Evolutionary conservation across 2,329 filamentous ascomycete species (phyloP).

Genomic region (Ophiostoma fasciatum): DNA sequence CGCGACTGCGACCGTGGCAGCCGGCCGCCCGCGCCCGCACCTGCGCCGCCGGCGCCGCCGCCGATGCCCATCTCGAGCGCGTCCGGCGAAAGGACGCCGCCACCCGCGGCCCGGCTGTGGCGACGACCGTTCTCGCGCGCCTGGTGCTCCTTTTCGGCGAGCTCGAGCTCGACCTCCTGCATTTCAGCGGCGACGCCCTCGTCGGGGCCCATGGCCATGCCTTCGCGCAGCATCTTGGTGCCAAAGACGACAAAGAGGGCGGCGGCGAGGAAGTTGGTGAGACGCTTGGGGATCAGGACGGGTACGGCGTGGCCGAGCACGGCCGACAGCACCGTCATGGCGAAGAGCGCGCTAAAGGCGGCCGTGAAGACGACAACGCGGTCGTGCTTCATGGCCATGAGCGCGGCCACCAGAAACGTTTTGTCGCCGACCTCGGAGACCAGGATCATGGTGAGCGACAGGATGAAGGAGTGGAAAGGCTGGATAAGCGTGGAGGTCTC

Average conservation of each 20-base stretch:
- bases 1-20: slow-evolving; percentile 61
- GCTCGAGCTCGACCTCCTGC: slow-evolving; percentile 87
- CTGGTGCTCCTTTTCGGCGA: slow-evolving; percentile 81
- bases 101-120: slow-evolving; percentile 37
- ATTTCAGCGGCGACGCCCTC: slow-evolving; percentile 94
- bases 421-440: slow-evolving; percentile 97
- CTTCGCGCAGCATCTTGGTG: slow-evolving; percentile 68
- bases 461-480: slow-evolving; percentile 73
- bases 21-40: too few species aligned
- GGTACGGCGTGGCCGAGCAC: slow-evolving; percentile 86
- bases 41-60: slow-evolving; percentile 14
- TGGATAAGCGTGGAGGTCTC: slow-evolving; percentile 48
- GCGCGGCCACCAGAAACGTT: slow-evolving; percentile 88
- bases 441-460: slow-evolving; percentile 94
- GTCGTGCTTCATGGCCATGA: slow-evolving; percentile 99
- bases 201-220: slow-evolving; percentile 72
- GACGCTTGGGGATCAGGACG: slow-evolving; percentile 72
- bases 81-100: slow-evolving; percentile 48
- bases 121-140: slow-evolving; percentile 51
- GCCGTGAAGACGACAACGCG: slow-evolving; percentile 87
- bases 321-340: slow-evolving; percentile 92
- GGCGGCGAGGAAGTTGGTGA: slow-evolving; percentile 78
- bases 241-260: slow-evolving; percentile 84
- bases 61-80: slow-evolving; percentile 66
- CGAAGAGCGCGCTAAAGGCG: slow-evolving; percentile 77